Evolutionary conservation across 352 stramenopile species (phyloP), one percentile per base, ranked within the genome.

Genomic region (Pythium chondricola): DNA sequence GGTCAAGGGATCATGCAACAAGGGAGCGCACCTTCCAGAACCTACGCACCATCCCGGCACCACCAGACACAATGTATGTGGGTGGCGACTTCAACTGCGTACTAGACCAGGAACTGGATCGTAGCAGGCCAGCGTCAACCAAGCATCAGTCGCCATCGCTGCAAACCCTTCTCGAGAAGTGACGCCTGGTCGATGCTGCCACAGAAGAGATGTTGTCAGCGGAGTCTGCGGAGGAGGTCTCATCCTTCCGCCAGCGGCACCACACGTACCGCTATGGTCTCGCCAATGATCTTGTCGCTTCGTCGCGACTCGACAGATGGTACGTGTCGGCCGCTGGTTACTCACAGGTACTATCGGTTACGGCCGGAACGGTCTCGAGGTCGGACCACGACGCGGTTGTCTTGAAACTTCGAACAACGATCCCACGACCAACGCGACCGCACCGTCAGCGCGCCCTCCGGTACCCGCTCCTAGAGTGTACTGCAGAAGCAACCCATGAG

Each of bases 41-140:
- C 4, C 9, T 44, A 4, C 3, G 20, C 6, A 4, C 9, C 5
- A 21, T 44, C 3, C 21, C 7, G 3, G 7, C 13, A 7, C 42
- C 42, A 2, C 18, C 6, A 4, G 42, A 29, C 7, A 14, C 30
- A 18, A 24, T 39, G 4, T 14, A 39, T 5, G 2, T 48, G 3
- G 42, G 42, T 2, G 42, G 27, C 6, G 42, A 48, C 20, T 48
- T 48, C 42, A 48, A 48, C 18, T 48, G 42, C 18, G 30, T 39
- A 3, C 26, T 48, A 16, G 42, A 48, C 29, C 42, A 8, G 8
- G 42, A 48, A 18, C 4, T 48, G 2, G 42, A 48, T 17, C 42
- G 42, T n/a, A 48, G 42, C 42, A 7, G 17, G 21, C 1, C 21
- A 17, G 13, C 16, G 18, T 30, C 6, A 24, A 18, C 3, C 4